Conservation (phyloP, 176 grass and related monocot species). For the Avena atlantica region DNA sequence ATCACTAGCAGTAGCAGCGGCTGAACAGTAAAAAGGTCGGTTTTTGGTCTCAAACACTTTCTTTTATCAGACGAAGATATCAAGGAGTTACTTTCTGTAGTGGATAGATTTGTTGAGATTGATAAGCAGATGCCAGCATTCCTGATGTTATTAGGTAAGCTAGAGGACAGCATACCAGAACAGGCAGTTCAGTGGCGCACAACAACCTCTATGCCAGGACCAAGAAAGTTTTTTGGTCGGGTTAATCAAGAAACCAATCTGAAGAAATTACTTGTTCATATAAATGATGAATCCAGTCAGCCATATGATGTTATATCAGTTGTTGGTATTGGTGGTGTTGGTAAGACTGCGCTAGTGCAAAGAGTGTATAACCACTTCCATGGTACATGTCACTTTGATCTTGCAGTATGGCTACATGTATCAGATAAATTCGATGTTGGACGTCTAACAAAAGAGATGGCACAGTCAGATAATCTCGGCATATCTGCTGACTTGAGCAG, state of each 20-base stretch:
- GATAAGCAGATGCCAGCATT: conserved; percentile 23
- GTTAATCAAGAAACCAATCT: neutral
- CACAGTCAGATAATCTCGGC: neutral
- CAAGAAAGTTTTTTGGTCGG: neutral
- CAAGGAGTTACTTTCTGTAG: neutral
- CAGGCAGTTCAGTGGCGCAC: conserved; percentile 7
- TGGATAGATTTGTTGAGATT: conserved; percentile 33
- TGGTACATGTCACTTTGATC: neutral
- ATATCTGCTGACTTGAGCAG: conserved; percentile 20
- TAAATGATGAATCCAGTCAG: neutral
- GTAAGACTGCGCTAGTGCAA: conserved; percentile 56
- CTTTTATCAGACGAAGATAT: conserved; percentile 39
- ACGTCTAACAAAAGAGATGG: conserved; percentile 46
- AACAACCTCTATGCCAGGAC: conserved; percentile 36
- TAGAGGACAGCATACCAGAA: conserved; percentile 4
- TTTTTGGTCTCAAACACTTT: neutral
- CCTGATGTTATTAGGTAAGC: conserved; percentile 1
- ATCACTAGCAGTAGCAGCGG: conserved; percentile 11
- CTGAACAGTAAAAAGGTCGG: conserved; percentile 12
- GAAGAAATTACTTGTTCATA: conserved; percentile 1
- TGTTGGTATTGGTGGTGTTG: conserved; percentile 57
- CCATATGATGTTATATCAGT: conserved; percentile 52
- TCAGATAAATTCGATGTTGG: conserved; percentile 18
- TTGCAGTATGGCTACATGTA: conserved; percentile 44
- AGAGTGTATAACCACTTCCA: conserved; percentile 9